Base-by-base conservation (phyloP, 805 yeast species). In the Yarrowia bubula region DNA sequence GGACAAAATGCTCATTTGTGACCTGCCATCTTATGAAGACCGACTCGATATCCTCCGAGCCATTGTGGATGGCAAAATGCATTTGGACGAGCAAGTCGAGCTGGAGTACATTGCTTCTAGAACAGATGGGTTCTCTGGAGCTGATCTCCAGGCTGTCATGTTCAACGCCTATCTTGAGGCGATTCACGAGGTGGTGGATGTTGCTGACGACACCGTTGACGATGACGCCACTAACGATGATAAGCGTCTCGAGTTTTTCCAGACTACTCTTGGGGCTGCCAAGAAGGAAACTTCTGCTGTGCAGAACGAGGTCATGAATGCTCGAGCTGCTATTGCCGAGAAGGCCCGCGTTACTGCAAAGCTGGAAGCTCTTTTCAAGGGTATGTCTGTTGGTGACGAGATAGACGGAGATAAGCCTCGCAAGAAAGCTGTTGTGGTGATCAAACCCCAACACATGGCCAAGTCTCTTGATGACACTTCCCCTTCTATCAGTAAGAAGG, bases 151-250 rank as follows among this genome's bases (percentile, higher is more conserved):
- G 75, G 97, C 97, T 0, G 75, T 93, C 57, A 87, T 92, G 44
- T 93, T 92, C 75, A 95, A 91, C 75, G 97, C 98, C 0, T 91
- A 92, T 74, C 79, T 93, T 73, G 87, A 86, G 69, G 96, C 96
- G 13, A 86, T 83, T 68, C 82, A 92, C 69, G 84, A 83, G 8
- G 72, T 77, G 4, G 80, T 82, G 48, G 81, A 84, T 66, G 50
- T 68, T 9, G 58, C 35, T 41, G 50, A 64, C 47, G 66, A 68
- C 33, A 58, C 64, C 2, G 70, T 58, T n/a, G 62, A 67, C 1
- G 58, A 81, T 68, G 80, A 90, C 68, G 35, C 58, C 2, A 43
- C 42, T n/a, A 28, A 22, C 7, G 83, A 82, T 8, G 85, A 66
- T n/a, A 68, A 71, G 4, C 41, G 44, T 9, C 22, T 66, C 17